These are phyloP conservation scores for Curvularia sp. DNA, from an alignment of 2,329 filamentous ascomycete species.

Conservation along the genomic window DNA sequence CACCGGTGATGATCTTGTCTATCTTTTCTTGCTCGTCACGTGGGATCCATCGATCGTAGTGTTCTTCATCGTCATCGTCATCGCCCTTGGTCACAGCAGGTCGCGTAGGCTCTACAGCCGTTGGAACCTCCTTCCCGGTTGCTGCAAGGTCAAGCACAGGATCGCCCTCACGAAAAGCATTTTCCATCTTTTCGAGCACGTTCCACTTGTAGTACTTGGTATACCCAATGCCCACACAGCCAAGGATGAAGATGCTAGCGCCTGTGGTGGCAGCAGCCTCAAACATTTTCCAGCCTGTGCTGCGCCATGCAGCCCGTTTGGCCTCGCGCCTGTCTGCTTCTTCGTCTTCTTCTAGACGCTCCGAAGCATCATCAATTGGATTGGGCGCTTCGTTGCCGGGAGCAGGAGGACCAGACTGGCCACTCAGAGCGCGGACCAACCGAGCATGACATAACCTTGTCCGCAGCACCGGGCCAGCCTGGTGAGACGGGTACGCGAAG, in stretches of 20 bases:
- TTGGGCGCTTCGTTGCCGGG: constrained; percentile 50
- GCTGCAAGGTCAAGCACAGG: constrained; percentile 76
- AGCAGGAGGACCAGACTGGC: constrained; percentile 46
- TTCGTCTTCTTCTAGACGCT: constrained; percentile 32
- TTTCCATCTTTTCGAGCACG: constrained; percentile 90
- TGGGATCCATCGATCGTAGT: constrained; percentile 76
- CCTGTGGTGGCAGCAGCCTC: constrained; percentile 59
- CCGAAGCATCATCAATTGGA: constrained; percentile 48
- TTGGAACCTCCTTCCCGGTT: constrained; percentile 44
- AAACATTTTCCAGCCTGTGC: constrained; percentile 60
- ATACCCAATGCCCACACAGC: constrained; percentile 56
- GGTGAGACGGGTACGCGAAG: constrained; percentile 13
- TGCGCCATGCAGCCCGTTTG: constrained; percentile 41
- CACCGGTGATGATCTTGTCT: constrained; percentile 80
- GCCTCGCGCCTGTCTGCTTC: constrained; percentile 17
- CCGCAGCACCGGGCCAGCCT: constrained; percentile 32
- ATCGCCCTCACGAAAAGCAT: constrained; percentile 90
- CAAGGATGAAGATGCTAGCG: constrained; percentile 59
- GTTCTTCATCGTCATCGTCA: constrained; percentile 55
- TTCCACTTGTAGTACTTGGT: constrained; percentile 78
- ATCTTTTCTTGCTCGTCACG: constrained; percentile 83
- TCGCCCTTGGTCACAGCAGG: constrained; percentile 23
- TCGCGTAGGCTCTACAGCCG: constrained; percentile 28
- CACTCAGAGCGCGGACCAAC: constrained; percentile 38
- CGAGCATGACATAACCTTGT: constrained; percentile 18